These are phyloP conservation scores for Margaritispora aquatica DNA, from an alignment of 495 filamentous ascomycete genomes.

Conservation along the genomic window DNA sequence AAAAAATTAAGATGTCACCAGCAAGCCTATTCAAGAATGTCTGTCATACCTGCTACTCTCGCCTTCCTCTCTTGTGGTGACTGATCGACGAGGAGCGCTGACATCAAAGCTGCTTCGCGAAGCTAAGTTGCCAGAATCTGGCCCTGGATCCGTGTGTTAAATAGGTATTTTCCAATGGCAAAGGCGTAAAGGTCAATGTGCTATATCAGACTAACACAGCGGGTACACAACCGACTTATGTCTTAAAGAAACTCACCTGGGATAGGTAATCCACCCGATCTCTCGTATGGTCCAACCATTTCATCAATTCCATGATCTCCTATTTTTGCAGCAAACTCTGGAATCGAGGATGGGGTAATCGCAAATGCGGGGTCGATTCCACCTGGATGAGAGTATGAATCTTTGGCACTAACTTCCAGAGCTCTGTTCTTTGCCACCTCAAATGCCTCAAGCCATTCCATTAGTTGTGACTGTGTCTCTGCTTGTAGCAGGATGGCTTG, in stretches of 20 bases:
- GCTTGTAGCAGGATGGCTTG: conserved; percentile 84
- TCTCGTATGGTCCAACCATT: conserved; percentile 41
- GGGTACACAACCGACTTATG: no score
- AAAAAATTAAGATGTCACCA: no score
- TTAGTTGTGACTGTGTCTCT: conserved; percentile 82
- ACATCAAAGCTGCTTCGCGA: conserved; percentile 71
- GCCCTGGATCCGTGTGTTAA: conserved; percentile 1
- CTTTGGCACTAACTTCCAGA: conserved; percentile 63
- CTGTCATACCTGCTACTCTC: no score
- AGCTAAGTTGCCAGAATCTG: conserved; percentile 42
- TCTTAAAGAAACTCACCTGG: conserved; percentile 37
- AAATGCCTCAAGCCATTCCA: conserved; percentile 88
- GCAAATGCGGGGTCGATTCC: conserved; percentile 82
- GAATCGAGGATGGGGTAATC: conserved; percentile 80
- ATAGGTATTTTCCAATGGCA: background rate
- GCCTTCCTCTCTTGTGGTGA: conserved; percentile 50
- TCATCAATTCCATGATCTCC: conserved; percentile 58
- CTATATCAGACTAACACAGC: no score
- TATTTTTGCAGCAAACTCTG: conserved; percentile 78
- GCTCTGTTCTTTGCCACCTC: conserved; percentile 90
- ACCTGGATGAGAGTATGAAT: conserved; percentile 47
- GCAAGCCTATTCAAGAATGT: no score
- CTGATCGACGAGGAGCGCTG: conserved; percentile 39
- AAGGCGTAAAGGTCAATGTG: no score
- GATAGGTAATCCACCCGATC: conserved; percentile 58